Conservation (phyloP, 805 yeast species). For the Wickerhamia fluorescens region DNA sequence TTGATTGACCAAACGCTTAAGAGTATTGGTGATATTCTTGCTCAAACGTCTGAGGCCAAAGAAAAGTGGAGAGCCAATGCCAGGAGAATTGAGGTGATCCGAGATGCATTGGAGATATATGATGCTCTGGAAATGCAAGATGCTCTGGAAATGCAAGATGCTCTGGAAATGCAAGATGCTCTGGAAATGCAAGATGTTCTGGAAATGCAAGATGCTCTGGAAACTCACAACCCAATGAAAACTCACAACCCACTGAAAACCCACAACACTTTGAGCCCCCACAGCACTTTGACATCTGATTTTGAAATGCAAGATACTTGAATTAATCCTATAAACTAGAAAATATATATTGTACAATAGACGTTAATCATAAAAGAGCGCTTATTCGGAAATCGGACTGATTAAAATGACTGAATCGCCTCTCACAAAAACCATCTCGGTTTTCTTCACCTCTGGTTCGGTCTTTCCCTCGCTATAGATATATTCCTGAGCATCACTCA, state of each 20-base stretch:
- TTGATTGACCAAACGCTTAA: slow-evolving; percentile 16
- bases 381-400: no score
- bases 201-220: no score
- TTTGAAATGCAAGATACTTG: no score
- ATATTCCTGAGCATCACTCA: slow-evolving; percentile 87
- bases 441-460: slow-evolving; percentile 43
- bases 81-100: slow-evolving; percentile 21
- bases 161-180: no score
- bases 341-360: slow-evolving; percentile 2
- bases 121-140: slow-evolving; percentile 1
- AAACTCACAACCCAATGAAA: no score
- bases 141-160: no score
- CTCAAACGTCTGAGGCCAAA: slow-evolving; percentile 25
- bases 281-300: no score
- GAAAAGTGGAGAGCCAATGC: slow-evolving; percentile 32
- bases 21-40: slow-evolving; percentile 22
- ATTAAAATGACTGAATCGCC: slow-evolving; percentile 95
- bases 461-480: slow-evolving; percentile 48
- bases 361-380: not conserved
- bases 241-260: no score
- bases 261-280: no score
- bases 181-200: no score
- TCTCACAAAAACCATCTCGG: slow-evolving; percentile 91
- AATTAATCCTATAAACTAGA: no score
- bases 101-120: slow-evolving; percentile 11